Conservation (phyloP, 441 rosid species). For the Bocquillonia castaneifolia region DNA sequence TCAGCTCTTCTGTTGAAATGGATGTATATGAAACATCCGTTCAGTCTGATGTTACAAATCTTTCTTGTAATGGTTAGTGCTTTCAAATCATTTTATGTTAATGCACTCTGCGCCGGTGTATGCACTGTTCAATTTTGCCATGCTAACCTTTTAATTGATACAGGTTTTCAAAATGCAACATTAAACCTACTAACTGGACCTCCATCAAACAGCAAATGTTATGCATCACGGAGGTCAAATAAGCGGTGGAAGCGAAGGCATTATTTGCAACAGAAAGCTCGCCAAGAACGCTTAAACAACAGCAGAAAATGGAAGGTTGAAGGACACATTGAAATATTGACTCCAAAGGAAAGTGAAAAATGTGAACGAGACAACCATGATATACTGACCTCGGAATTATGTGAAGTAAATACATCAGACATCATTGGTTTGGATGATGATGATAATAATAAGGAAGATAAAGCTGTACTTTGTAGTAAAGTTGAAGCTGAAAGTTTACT, state of each 20-base stretch:
- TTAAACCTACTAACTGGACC: conserved; percentile 41
- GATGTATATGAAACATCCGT: conserved; percentile 62
- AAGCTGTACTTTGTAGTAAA: conserved; percentile 29
- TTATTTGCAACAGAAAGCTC: conserved; percentile 80
- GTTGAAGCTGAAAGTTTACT: conserved; percentile 34
- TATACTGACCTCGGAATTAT: conserved; percentile 26
- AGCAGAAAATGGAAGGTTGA: conserved; percentile 95
- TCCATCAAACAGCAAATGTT: conserved; percentile 55
- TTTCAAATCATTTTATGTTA: conserved; percentile 6
- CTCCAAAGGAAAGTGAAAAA: conserved; percentile 33
- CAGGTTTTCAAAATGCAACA: conserved; percentile 50
- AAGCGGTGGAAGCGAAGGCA: conserved; percentile 88
- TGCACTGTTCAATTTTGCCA: background rate
- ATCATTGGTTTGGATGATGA: conserved; percentile 36
- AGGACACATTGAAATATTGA: conserved; percentile 36
- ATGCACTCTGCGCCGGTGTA: background rate
- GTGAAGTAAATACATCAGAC: conserved; percentile 34
- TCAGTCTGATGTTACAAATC: conserved; percentile 31
- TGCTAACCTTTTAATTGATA: conserved; percentile 19
- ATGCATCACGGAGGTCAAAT: conserved; percentile 51
- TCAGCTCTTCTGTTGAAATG: conserved; percentile 74
- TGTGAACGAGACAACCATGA: conserved; percentile 29
- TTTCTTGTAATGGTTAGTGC: conserved; percentile 49
- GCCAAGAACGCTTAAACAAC: conserved; percentile 82
- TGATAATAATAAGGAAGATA: conserved; percentile 25